A percentile compares a stretch with the other conserved stretches of the same genome.
These are phyloP conservation scores for Haplographium delicatum DNA, from an alignment of 495 filamentous ascomycete genomes.

Conservation along the genomic window DNA sequence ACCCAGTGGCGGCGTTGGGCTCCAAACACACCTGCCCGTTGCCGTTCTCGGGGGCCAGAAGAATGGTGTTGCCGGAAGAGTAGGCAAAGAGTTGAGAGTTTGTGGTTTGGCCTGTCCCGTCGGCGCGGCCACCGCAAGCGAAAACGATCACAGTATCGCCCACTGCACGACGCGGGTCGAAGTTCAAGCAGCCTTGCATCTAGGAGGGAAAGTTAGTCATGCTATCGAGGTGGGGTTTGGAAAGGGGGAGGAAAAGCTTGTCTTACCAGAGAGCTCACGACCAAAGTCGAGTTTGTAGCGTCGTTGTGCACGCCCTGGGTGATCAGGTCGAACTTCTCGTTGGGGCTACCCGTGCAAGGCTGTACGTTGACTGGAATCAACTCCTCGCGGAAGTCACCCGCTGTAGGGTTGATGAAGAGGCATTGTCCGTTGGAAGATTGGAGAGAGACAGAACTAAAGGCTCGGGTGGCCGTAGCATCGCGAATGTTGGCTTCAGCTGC, in stretches of 20 bases:
- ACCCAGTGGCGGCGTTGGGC: constrained; percentile 25
- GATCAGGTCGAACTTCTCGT: constrained; percentile 51
- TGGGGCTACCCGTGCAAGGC: constrained; percentile 38
- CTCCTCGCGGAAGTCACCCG: constrained; percentile 51
- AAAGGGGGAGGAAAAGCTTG: background rate
- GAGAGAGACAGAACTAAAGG: constrained; percentile 41
- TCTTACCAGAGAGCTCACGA: constrained; percentile 42
- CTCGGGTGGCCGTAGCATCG: constrained; percentile 42
- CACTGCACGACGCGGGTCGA: constrained; percentile 37
- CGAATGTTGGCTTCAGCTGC: constrained; percentile 41
- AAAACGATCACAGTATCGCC: constrained; percentile 47
- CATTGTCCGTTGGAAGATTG: constrained; percentile 41
- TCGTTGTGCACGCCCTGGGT: constrained; percentile 46
- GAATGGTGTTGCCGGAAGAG: constrained; percentile 32
- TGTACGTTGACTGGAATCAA: constrained; percentile 45
- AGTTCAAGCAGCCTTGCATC: constrained; percentile 47
- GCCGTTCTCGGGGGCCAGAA: constrained; percentile 37
- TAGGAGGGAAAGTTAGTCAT: constrained; percentile 9
- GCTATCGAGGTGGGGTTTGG: background rate
- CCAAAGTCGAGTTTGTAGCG: constrained; percentile 30
- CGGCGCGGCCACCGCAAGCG: constrained; percentile 48
- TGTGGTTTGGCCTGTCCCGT: constrained; percentile 32
- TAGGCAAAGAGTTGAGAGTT: constrained; percentile 22
- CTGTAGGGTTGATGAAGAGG: constrained; percentile 47
- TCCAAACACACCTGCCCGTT: constrained; percentile 37